phyloP scores from a whole-genome alignment of 805 yeast species.

The Nakazawaea sp. region DNA sequence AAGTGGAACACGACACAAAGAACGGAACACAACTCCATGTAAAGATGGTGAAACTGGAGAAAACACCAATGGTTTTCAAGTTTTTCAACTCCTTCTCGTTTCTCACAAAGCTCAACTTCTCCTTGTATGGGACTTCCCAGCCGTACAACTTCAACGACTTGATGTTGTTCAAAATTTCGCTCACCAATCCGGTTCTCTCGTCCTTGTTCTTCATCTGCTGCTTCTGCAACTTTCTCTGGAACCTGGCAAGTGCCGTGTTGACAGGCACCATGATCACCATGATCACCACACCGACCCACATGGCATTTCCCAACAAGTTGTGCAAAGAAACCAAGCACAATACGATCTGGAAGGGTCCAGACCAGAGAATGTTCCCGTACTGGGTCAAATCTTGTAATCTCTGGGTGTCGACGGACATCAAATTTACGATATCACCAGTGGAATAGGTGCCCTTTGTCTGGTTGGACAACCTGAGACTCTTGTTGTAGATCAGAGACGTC shows the following conservation, averaged over 20 bases:
- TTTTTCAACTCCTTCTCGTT: slow-evolving; percentile 79
- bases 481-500: slow-evolving; percentile 60
- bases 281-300: slow-evolving; percentile 92
- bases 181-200: slow-evolving; percentile 81
- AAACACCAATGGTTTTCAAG: slow-evolving; percentile 65
- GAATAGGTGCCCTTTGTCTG: slow-evolving; percentile 66
- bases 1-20: slow-evolving; percentile 83
- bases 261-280: slow-evolving; percentile 75
- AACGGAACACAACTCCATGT: slow-evolving; percentile 86
- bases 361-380: slow-evolving; percentile 77
- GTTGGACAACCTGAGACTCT: slow-evolving; percentile 60
- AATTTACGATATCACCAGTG: slow-evolving; percentile 89
- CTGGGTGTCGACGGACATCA: slow-evolving; percentile 92
- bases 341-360: slow-evolving; percentile 84
- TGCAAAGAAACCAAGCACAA: slow-evolving; percentile 71
- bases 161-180: slow-evolving; percentile 85
- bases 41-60: slow-evolving; percentile 64
- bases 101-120: slow-evolving; percentile 72
- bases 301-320: slow-evolving; percentile 72
- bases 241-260: slow-evolving; percentile 61
- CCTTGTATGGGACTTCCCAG: slow-evolving; percentile 87
- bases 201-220: slow-evolving; percentile 87
- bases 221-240: slow-evolving; percentile 69
- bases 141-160: slow-evolving; percentile 90
- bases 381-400: slow-evolving; percentile 79